Evolutionary conservation across 768 basidiomycete species (phyloP).

Genomic region (Tulasnella sp.): DNA sequence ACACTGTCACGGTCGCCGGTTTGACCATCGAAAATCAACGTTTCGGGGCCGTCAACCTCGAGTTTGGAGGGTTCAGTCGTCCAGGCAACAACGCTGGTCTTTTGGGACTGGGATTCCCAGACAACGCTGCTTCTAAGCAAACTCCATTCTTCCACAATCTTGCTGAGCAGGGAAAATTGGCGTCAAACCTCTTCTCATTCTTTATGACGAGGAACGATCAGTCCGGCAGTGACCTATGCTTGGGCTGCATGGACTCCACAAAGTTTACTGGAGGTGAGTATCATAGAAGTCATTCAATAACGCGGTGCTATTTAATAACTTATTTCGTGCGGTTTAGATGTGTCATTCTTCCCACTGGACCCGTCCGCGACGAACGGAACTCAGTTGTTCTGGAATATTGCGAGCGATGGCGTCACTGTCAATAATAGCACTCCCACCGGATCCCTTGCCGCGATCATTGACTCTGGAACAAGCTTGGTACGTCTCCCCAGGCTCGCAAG

Average conservation of each 20-base stretch:
- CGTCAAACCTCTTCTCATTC: constrained; percentile 17
- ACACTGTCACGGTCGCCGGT: constrained; percentile 13
- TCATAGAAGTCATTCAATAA: too few species aligned
- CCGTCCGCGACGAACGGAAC: neutral
- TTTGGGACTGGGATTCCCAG: constrained; percentile 5
- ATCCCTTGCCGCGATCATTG: constrained; percentile 34
- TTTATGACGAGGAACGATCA: neutral
- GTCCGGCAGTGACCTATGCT: neutral
- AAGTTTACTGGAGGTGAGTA: constrained; percentile 15
- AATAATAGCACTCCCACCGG: neutral
- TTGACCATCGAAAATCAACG: neutral
- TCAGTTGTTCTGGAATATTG: constrained; percentile 6
- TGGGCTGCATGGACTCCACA: constrained; percentile 15
- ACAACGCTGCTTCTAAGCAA: neutral
- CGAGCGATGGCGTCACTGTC: neutral
- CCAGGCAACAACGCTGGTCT: constrained; percentile 10
- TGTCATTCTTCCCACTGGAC: constrained; percentile 8
- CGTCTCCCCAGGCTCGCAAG: constrained; percentile 22
- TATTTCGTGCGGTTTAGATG: neutral
- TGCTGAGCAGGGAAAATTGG: neutral
- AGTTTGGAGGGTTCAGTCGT: constrained; percentile 9
- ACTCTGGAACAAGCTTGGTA: constrained; percentile 31
- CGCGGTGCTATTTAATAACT: too few species aligned
- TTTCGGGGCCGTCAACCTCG: constrained; percentile 10
- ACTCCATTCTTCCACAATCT: constrained; percentile 16